Conservation (phyloP, 306 rosid species). For the Quercus cerris region DNA sequence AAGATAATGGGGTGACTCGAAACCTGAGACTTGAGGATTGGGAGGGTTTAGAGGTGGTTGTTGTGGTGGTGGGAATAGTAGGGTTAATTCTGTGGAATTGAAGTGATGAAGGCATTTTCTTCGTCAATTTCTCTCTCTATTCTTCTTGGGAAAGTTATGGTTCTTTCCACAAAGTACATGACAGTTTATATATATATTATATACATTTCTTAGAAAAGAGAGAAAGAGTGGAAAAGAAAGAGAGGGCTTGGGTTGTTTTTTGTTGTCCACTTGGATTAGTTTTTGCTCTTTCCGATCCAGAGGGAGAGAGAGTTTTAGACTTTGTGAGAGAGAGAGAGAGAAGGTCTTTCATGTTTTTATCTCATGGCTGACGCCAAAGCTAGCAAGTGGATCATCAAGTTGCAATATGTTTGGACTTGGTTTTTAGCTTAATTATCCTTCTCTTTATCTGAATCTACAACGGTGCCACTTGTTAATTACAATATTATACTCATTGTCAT, state of each 20-base stretch:
- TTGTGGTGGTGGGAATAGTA: constrained; percentile 17
- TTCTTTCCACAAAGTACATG: neutral
- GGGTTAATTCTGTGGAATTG: constrained; percentile 63
- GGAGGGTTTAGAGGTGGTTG: constrained; percentile 32
- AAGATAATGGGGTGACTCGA: neutral
- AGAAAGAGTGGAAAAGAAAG: neutral
- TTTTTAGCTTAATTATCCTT: constrained; percentile 17
- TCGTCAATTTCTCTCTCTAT: neutral
- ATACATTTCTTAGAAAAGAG: no score
- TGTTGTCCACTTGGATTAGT: constrained; percentile 42
- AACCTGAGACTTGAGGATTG: neutral
- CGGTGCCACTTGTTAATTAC: constrained; percentile 23
- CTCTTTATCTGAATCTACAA: constrained; percentile 34
- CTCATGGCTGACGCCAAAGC: constrained; percentile 45
- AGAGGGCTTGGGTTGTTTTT: constrained; percentile 4
- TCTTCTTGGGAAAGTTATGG: constrained; percentile 10
- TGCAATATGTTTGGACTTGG: constrained; percentile 60
- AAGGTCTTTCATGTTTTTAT: neutral
- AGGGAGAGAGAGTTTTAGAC: constrained; percentile 5
- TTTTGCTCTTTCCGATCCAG: constrained; percentile 19
- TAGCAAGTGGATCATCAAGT: constrained; percentile 93
- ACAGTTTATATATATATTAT: no score
- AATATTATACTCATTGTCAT: neutral
- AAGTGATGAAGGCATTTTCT: constrained; percentile 63
- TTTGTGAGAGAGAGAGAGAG: neutral